phyloP scores from a whole-genome alignment of 441 rosid species.

The Gossypium schwendimanii region DNA sequence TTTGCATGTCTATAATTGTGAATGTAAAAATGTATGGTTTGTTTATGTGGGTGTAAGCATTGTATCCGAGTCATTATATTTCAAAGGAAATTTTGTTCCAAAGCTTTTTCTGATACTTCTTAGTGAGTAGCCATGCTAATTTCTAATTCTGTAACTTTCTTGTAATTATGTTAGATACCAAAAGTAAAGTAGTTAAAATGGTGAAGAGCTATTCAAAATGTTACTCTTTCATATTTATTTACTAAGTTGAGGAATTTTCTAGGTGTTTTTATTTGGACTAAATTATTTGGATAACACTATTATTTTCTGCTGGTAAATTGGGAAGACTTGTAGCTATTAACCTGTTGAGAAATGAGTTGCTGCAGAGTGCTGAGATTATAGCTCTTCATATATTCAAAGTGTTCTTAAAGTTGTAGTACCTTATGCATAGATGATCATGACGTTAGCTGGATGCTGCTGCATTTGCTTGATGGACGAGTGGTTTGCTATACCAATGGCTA shows the following conservation, averaged over 20 bases:
- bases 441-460: background rate
- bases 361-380: background rate
- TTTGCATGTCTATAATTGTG: background rate
- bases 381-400: background rate
- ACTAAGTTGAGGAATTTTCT: background rate
- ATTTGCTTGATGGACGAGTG: background rate
- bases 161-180: background rate
- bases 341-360: background rate
- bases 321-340: background rate
- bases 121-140: background rate
- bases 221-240: background rate
- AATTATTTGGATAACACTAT: background rate
- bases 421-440: background rate
- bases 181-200: background rate
- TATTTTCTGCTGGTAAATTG: background rate
- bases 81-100: background rate
- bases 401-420: slow-evolving; percentile 1
- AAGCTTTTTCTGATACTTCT: background rate
- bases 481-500: background rate
- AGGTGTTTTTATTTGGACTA: background rate
- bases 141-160: background rate
- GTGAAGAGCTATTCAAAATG: background rate
- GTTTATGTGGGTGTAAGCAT: background rate
- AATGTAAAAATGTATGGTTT: background rate
- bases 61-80: background rate